phyloP scores from a whole-genome alignment of 106 monocot species.

The Allium sativum region DNA sequence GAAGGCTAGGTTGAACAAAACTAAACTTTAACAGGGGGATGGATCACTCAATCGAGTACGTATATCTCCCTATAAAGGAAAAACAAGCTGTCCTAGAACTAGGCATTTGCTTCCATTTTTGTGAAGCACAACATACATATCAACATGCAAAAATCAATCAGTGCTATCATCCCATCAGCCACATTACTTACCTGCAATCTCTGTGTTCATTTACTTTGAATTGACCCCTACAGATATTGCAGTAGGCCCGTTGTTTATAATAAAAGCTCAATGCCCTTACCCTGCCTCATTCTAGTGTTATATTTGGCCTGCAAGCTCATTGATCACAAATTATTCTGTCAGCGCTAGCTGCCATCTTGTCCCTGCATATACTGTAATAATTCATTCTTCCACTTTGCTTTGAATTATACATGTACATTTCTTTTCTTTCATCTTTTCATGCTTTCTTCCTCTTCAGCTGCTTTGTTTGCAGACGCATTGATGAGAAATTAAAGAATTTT shows the following conservation, averaged over 20 bases:
- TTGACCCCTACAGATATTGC: background rate
- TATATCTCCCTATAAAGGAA: too few relatives aligned
- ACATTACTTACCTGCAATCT: too few relatives aligned
- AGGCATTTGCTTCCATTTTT: too few relatives aligned
- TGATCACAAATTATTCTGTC: slow-evolving; percentile 1
- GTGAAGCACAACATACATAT: too few relatives aligned
- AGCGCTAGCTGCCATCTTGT: slow-evolving; percentile 1
- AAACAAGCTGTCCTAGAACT: too few relatives aligned
- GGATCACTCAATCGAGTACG: too few relatives aligned
- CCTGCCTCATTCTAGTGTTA: background rate
- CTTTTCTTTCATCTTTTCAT: background rate
- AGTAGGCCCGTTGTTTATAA: background rate
- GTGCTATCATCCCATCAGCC: too few relatives aligned
- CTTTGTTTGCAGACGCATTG: background rate
- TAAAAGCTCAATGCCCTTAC: background rate
- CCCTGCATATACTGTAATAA: background rate
- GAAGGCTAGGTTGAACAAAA: too few relatives aligned
- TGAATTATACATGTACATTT: background rate
- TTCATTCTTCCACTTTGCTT: background rate
- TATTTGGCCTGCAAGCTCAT: background rate
- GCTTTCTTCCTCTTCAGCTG: slow-evolving; percentile 3
- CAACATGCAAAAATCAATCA: too few relatives aligned
- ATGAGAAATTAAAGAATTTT: background rate
- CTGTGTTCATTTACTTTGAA: background rate
- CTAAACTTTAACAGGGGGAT: too few relatives aligned